Evolutionary conservation across 306 rosid genomes (phyloP).

Genomic region (Lithocarpus polystachyus): DNA sequence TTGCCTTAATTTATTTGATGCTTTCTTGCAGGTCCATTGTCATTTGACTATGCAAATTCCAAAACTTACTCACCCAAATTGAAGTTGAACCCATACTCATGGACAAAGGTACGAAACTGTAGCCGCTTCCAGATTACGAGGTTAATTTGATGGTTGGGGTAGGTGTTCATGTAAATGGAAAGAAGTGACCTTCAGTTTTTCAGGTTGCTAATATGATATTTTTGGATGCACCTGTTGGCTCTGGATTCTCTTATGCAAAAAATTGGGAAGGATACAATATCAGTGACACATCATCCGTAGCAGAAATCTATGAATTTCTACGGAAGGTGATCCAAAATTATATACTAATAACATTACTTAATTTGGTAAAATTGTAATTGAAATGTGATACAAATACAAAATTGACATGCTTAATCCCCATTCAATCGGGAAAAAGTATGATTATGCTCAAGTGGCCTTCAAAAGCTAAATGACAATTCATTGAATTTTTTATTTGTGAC

Average conservation of each 20-base stretch:
- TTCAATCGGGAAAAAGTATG: too few relatives aligned
- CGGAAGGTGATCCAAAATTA: constrained; percentile 27
- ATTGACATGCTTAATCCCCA: too few relatives aligned
- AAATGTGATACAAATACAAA: too few relatives aligned
- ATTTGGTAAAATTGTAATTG: too few relatives aligned
- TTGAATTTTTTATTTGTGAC: neutral
- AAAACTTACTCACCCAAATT: constrained; percentile 34
- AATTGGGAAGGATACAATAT: constrained; percentile 13
- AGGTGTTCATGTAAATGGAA: neutral
- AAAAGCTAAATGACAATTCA: too few relatives aligned
- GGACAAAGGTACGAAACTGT: constrained; percentile 31
- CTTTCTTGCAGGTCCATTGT: constrained; percentile 43
- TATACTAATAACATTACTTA: too few relatives aligned
- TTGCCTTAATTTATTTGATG: too few relatives aligned
- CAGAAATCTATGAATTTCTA: constrained; percentile 31
- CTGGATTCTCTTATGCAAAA: constrained; percentile 41
- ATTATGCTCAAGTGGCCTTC: too few relatives aligned
- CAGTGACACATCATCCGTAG: constrained; percentile 20
- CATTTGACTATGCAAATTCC: constrained; percentile 5
- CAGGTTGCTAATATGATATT: constrained; percentile 38
- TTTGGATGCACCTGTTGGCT: constrained; percentile 44
- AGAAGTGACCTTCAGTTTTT: neutral
- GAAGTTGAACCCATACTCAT: constrained; percentile 36
- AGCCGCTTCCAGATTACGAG: neutral
- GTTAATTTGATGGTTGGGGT: too few relatives aligned